Evolutionary conservation across 2,329 filamentous ascomycete species (phyloP), one percentile per base, ranked within the genome.

Genomic region (Penicillium sp.): DNA sequence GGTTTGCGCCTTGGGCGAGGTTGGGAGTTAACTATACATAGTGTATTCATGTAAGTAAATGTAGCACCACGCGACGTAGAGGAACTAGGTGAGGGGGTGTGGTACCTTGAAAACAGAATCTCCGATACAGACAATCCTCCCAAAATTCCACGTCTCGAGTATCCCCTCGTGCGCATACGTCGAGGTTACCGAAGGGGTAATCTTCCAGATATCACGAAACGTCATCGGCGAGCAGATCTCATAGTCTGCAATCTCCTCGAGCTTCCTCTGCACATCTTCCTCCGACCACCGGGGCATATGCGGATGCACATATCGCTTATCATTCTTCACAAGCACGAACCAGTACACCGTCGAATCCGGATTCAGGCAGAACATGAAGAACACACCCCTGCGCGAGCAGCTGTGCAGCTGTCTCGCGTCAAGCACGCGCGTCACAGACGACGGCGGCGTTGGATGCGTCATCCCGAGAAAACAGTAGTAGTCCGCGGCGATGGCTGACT

Each of bases 21-120:
- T 65, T 63, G 0, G 64, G 66, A 3, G 63, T 60, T 55, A 67
- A 59, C 66, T 67, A 26, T 26, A 11, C 3, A 52, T 48, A n/a
- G 21, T 35, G 45, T 48, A 45, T 41, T 15, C 8, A 41, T 41
- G 35, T 17, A 45, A 4, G 3, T 41, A 11, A 41, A 7, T 41
- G 11, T n/a, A 5, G 3, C 38, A 9, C 38, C 38, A 44, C 38
- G 7, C 38, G n/a, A n/a, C 4, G 21, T 5, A 7, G 44, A 46
- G 44, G n/a, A 19, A 19, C 44, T 21, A 26, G 19, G 31, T 9
- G n/a, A 5, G 44, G 44, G 5, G 5, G 3, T n/a, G 21, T 21
- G 21, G 1, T 48, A 55, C 52, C 15, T 55, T 55, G 38, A 46
- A 46, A 8, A 46, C 41, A 19, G 8, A 30, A 31, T 46, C 38